Evolutionary conservation across 2,329 filamentous ascomycete species (phyloP).

Genomic region (Sordariomycetes sp.): DNA sequence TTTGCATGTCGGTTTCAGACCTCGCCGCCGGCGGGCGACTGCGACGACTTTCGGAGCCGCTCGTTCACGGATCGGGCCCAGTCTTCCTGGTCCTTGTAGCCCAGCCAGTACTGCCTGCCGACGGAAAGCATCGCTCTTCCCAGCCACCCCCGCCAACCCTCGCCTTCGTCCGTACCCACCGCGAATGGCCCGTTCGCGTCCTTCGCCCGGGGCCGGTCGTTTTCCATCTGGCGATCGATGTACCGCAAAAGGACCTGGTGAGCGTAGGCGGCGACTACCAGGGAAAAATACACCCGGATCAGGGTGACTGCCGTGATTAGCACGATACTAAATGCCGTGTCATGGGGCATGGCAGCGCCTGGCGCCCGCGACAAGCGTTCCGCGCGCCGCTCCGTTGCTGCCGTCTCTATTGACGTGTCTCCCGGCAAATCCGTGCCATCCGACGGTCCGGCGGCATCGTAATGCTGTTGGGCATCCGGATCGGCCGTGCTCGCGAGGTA

Average conservation of each 20-base stretch:
- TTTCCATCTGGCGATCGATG: constrained; percentile 13
- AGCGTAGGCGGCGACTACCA: constrained; percentile 75
- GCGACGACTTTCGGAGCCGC: constrained; percentile 8
- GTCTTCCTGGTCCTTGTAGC: constrained; percentile 48
- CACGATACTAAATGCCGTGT: constrained; percentile 60
- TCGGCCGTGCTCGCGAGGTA: constrained; percentile 53
- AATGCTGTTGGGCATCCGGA: neutral
- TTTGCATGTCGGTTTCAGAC: neutral
- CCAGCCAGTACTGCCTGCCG: constrained; percentile 71
- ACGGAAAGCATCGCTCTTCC: constrained; percentile 68
- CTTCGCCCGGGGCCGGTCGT: constrained; percentile 7
- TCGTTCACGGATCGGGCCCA: constrained; percentile 41
- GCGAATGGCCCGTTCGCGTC: constrained; percentile 48
- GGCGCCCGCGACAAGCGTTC: constrained; percentile 8
- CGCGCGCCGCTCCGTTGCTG: neutral
- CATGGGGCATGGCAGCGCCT: constrained; percentile 27
- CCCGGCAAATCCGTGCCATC: neutral
- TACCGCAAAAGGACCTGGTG: constrained; percentile 62
- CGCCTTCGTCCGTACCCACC: constrained; percentile 54
- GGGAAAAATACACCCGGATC: constrained; percentile 68
- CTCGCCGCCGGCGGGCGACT: neutral
- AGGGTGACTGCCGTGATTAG: constrained; percentile 63
- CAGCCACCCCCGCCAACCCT: constrained; percentile 65
- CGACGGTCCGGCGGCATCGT: neutral
- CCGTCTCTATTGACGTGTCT: neutral